Evolutionary conservation across 2,329 filamentous ascomycete genomes (phyloP), one percentile per base, ranked within the genome.

Genomic region (Setomelanomma holmii): DNA sequence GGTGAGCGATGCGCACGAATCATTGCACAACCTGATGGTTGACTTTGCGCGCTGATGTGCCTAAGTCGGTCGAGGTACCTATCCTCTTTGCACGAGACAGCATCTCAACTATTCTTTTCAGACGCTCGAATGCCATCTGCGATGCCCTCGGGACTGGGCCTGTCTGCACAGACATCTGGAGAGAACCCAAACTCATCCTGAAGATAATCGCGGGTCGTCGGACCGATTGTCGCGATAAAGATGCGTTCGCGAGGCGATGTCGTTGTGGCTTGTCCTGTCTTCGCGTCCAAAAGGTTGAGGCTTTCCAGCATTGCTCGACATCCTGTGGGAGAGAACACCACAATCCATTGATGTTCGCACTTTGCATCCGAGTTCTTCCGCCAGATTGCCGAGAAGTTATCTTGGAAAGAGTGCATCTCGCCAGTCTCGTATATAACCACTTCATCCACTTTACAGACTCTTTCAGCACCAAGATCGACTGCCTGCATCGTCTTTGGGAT

Each of bases 181-280:
- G 86, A 81, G 58, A 87, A 89, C 1, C 77, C 84, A 71, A 91
- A 91, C 1, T 80, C 82, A 17, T 80, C 78, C 14, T 79, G 71
- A 39, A 99, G 76, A 75, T 91, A 87, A 61, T 92, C 86, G 57
- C 88, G 83, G 10, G 95, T 99, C 16, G 95, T 99, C 11, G 95
- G 93, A 0, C 95, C 95, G 74, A 99, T 99, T 0, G 93, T 96
- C 12, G 89, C 91, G 55, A 98, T 80, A 56, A 84, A 86, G 1
- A 86, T 88, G 44, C 73, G 80, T 8, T 76, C 76, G 19, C 45
- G 22, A 47, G 30, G 34, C 49, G 22, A 30, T 47, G 50, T 48
- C 58, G n/a, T n/a, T 19, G 56, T 66, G 39, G 70, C 70, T 40
- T 68, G 76, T 5, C 76, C 77, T 17, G 73, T 73, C 7, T 70